Base-by-base conservation (phyloP, 2,329 filamentous ascomycete species). In the Elsinoe ampelina region DNA sequence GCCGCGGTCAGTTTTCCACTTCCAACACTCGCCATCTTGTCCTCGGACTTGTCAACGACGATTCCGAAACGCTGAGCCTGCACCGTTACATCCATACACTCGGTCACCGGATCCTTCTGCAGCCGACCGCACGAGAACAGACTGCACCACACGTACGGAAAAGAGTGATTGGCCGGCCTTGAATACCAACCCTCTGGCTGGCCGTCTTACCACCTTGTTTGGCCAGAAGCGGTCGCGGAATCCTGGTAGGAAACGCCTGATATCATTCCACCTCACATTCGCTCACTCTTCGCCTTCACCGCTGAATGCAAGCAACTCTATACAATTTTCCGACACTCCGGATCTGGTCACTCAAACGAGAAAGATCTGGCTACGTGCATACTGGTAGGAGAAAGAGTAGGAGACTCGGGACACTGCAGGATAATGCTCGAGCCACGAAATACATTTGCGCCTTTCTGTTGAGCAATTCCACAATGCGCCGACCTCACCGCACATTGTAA, bases 151-250 rank as follows among this genome's bases (percentile, higher is more conserved):
- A 15, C 32, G 17, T 34, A 34, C 48, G 34, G 48, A 20, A 20
- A 38, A 11, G 19, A 38, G 13, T 39, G 32, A 52, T 52, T 52
- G 34, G 48, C 34, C 19, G 32, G 32, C 32, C 34, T 26, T 32
- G 32, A 32, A 52, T 52, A 52, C 48, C 48, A 52, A 52, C 48
- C 22, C 48, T 17, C 19, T 26, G 34, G 48, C 48, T 52, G 32
- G 20, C 35, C 15, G 19, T 36, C 34, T 35, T 22, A 39, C 19
- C 15, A 35, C 38, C 34, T 52, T 34, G 19, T 35, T 39, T 52
- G 48, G 20, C 15, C 12, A 39, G 17, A 39, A 39, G 48, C 30
- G 19, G 34, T 52, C 48, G 48, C 48, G 48, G 34, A 32, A 52
- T 36, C 48, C 34, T 19, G 32, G 26, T n/a, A 22, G 32, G n/a